Conservation (phyloP, 1,139 yeast species). For the Hemisphaericaspora subhashii region DNA sequence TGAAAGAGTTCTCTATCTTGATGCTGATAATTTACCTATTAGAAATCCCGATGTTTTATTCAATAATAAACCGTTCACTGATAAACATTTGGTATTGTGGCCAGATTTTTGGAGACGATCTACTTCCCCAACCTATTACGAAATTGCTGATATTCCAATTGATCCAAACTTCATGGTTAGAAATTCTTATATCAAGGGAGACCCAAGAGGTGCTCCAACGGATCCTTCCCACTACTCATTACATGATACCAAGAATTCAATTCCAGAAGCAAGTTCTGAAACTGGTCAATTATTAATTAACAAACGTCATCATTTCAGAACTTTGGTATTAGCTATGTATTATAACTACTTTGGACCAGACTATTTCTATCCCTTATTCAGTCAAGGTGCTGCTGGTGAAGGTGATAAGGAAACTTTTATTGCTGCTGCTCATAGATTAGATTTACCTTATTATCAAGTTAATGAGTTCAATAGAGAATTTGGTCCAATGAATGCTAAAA, state of each 20-base stretch:
- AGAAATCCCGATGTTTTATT: slow-evolving; percentile 35
- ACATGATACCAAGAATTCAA: slow-evolving; percentile 56
- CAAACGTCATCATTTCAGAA: slow-evolving; percentile 48
- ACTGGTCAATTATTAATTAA: slow-evolving; percentile 59
- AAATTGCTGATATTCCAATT: slow-evolving; percentile 27
- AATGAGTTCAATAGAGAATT: slow-evolving; percentile 40
- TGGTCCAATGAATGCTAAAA: slow-evolving; percentile 26
- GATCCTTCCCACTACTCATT: slow-evolving; percentile 19
- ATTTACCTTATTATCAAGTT: slow-evolving; percentile 55
- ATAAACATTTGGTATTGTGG: slow-evolving; percentile 33
- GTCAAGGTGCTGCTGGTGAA: slow-evolving; percentile 62
- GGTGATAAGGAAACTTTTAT: slow-evolving; percentile 66
- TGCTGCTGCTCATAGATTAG: slow-evolving; percentile 56
- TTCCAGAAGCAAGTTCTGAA: slow-evolving; percentile 62
- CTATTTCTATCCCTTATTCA: slow-evolving; percentile 51
- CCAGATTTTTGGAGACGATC: slow-evolving; percentile 44
- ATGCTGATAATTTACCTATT: slow-evolving; percentile 37
- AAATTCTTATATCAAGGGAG: slow-evolving; percentile 29
- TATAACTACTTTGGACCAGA: slow-evolving; percentile 57
- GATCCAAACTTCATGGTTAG: slow-evolving; percentile 22
- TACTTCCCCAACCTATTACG: slow-evolving; percentile 35
- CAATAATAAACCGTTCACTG: slow-evolving; percentile 30
- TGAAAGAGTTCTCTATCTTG: slow-evolving; percentile 33
- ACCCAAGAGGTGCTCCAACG: slow-evolving; percentile 22
- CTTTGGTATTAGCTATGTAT: slow-evolving; percentile 53